Evolutionary conservation across 2,329 filamentous ascomycete genomes (phyloP).

Genomic region (Botryotinia convoluta): DNA sequence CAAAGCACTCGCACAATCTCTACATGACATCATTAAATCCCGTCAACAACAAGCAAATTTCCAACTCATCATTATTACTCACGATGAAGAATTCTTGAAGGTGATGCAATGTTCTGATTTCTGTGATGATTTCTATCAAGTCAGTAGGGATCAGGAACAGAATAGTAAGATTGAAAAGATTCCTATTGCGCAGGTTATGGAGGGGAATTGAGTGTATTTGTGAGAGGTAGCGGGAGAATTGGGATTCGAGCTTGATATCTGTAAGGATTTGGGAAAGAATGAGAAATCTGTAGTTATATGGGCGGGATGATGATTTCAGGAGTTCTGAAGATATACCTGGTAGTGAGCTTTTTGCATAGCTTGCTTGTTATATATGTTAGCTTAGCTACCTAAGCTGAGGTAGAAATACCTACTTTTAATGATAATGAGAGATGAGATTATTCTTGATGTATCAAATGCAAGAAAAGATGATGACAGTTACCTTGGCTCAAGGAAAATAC

Average conservation of each 20-base stretch:
- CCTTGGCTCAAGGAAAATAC: no score
- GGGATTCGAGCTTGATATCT: not conserved
- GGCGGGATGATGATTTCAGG: not conserved
- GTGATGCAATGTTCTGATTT: conserved; percentile 95
- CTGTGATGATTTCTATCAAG: conserved; percentile 85
- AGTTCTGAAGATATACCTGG: not conserved
- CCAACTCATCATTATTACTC: conserved; percentile 97
- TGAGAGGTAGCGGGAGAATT: not conserved
- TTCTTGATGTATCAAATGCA: not conserved
- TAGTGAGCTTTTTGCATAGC: not conserved
- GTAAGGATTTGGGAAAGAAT: not conserved
- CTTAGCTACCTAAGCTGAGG: not conserved
- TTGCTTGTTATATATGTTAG: not conserved
- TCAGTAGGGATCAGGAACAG: conserved; percentile 78
- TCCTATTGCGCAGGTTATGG: conserved; percentile 14
- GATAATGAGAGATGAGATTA: not conserved
- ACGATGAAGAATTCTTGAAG: conserved; percentile 93
- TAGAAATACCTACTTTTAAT: not conserved
- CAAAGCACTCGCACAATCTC: conserved; percentile 75
- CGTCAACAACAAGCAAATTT: conserved; percentile 89
- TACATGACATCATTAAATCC: conserved; percentile 82
- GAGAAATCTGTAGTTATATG: not conserved
- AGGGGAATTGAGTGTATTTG: not conserved
- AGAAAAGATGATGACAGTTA: not conserved
- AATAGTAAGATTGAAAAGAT: conserved; percentile 75